Evolutionary conservation across 352 stramenopile genomes (phyloP).

Genomic region (Nothophytophthora sp.): DNA sequence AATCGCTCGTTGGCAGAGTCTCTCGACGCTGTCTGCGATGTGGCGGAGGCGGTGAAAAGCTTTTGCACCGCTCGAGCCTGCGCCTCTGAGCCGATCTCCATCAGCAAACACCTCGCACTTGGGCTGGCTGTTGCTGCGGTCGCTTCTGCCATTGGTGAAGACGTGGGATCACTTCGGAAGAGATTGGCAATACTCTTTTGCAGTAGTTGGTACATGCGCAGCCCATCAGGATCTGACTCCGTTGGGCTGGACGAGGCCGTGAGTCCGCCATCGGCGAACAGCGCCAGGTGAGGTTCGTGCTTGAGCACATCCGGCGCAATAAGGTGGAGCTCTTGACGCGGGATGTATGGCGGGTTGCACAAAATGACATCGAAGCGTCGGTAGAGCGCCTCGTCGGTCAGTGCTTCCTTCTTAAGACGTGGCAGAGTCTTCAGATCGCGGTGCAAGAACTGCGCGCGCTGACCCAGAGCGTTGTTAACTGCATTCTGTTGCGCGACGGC

Average conservation of each 20-base stretch:
- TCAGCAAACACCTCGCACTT: conserved; percentile 35
- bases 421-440: conserved; percentile 26
- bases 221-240: conserved; percentile 27
- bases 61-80: conserved; percentile 46
- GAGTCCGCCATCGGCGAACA: conserved; percentile 60
- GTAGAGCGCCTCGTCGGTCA: conserved; percentile 14
- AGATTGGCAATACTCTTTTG: conserved; percentile 33
- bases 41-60: conserved; percentile 29
- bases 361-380: conserved; percentile 68
- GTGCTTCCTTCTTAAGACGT: conserved; percentile 3
- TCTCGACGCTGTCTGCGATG: background rate
- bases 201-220: conserved; percentile 60
- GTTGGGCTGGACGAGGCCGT: conserved; percentile 1
- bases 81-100: conserved; percentile 61
- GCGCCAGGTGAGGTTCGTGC: conserved; percentile 68
- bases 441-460: conserved; percentile 26
- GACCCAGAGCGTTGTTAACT: conserved; percentile 15
- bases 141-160: background rate
- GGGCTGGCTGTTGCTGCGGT: background rate
- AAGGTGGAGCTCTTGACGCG: conserved; percentile 47
- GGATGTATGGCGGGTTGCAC: conserved; percentile 80
- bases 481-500: conserved; percentile 58
- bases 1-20: background rate
- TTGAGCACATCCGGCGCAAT: conserved; percentile 58
- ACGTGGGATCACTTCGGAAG: too few relatives aligned